Evolutionary conservation across 176 grass and related monocot genomes (phyloP), one percentile per base, ranked within the genome.

Genomic region (Carex parvula): DNA sequence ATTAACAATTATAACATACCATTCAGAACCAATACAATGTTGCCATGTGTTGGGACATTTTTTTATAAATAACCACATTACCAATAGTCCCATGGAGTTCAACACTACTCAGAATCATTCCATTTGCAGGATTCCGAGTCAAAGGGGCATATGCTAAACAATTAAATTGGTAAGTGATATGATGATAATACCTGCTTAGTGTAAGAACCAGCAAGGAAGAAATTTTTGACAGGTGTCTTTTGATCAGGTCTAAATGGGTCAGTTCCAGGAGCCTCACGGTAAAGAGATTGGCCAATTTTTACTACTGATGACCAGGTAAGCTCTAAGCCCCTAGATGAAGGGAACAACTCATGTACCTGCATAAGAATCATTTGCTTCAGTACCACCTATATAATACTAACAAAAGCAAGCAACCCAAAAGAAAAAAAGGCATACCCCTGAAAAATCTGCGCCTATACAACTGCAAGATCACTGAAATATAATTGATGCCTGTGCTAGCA

Each of bases 221-320:
- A 98, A 83, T 98, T 98, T 83, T 90, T 92, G 46, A 98, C 80
- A 1, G 92, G 95, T 22, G 95, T 98, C 88, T 86, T 98, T 76
- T 98, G 95, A 89, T 98, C 92, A 84, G 95, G 95, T 83, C 95
- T 95, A 86, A 93, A 98, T 83, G 95, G 92, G 30, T 98, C 95
- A 41, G 86, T 93, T 90, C 95, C 95, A 90, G 95, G 95, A 87
- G 95, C 91, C 80, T 98, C 95, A 3, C 95, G 90, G 80, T 98
- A 98, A 48, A 98, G 87, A 18, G 95, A 98, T 81, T 98, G 92
- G 18, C 89, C 91, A 7, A 98, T 92, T 87, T 98, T 98, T 60
- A 98, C 95, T 20, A 98, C 88, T 72, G 92, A 93, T 60, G 92
- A 98, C 92, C 95, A 98, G 57, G 82, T 89, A 70, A 98, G 84